Evolutionary conservation across 345 rosid species (phyloP), one percentile per base, ranked within the genome.

Genomic region (Triadica sebifera): DNA sequence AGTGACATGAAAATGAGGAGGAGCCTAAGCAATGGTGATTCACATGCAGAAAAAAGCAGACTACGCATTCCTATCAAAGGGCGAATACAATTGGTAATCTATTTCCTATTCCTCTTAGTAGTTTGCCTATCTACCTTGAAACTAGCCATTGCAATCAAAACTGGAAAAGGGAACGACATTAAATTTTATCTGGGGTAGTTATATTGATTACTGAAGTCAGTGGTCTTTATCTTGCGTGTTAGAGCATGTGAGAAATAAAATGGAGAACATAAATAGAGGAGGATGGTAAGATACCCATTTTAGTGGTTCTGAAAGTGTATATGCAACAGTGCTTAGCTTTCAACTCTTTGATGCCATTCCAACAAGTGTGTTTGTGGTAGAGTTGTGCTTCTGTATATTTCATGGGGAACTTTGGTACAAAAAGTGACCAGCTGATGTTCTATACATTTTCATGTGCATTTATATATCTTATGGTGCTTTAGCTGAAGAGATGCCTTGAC

Each of bases 11-110:
- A 85, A 65, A 57, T 89, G 81, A 90, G 81, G 69, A 84, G 77
- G 74, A 87, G 81, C 74, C 78, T 75, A 51, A 75, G 80, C 38
- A 84, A 72, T 81, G 84, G 86, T 74, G 97, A 87, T 79, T 75
- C 81, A 71, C 93, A 83, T 78, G 71, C 82, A 67, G 82, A 87
- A 65, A 89, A 84, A 83, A 89, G 89, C 78, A 86, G 90, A 45
- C 53, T 89, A 20, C 88, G 94, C 38, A 83, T 94, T 65, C 97
- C 97, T 38, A 84, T 92, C 91, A 92, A 94, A 89, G 98, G 98
- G 67, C 89, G 90, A 62, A 85, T 94, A 75, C 97, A 94, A 84
- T 83, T 92, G 95, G 98, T 94, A 88, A 63, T 46, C 50, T 63
- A 65, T 62, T 55, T 59, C 80, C 68, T 67, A 70, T 71, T 68